Evolutionary conservation across 2,329 filamentous ascomycete genomes (phyloP).

Genomic region (Arthrobotrys entomopaga): DNA sequence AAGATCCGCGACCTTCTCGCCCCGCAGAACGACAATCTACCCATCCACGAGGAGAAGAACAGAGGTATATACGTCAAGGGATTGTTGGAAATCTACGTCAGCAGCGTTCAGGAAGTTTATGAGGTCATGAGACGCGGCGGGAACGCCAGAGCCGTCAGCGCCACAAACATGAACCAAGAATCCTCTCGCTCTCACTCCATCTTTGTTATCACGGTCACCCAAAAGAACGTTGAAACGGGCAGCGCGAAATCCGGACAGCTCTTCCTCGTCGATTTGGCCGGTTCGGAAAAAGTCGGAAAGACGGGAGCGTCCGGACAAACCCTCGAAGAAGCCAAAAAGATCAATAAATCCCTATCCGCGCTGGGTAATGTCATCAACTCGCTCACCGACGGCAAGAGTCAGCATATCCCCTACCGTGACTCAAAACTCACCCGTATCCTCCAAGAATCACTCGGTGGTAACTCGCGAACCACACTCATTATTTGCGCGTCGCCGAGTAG

Average conservation of each 20-base stretch:
- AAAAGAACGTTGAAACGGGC: constrained; percentile 91
- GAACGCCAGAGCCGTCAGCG: constrained; percentile 91
- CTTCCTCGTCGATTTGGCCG: constrained; percentile 96
- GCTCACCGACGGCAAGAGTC: constrained; percentile 91
- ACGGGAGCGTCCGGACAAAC: constrained; percentile 95
- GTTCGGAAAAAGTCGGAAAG: constrained; percentile 95
- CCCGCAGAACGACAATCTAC: constrained; percentile 81
- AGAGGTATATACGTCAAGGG: constrained; percentile 89
- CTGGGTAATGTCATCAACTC: constrained; percentile 98
- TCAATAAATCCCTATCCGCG: constrained; percentile 97
- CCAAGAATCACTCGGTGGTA: constrained; percentile 96
- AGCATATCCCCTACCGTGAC: constrained; percentile 98
- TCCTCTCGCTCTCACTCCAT: constrained; percentile 98
- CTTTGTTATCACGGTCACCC: constrained; percentile 95
- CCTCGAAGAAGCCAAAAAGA: constrained; percentile 94
- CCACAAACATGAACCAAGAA: constrained; percentile 95
- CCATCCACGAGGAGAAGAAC: constrained; percentile 93
- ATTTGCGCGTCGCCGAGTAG: constrained; percentile 97
- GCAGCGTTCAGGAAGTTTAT: constrained; percentile 94
- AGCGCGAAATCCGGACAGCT: constrained; percentile 91
- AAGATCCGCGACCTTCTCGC: constrained; percentile 93
- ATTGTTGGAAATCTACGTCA: constrained; percentile 89
- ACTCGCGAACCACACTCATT: constrained; percentile 99
- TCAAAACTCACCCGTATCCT: constrained; percentile 94
- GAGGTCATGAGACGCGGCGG: constrained; percentile 98